Evolutionary conservation across 2,329 filamentous ascomycete species (phyloP), one percentile per base, ranked within the genome.

Genomic region (Stachybotrys elegans): DNA sequence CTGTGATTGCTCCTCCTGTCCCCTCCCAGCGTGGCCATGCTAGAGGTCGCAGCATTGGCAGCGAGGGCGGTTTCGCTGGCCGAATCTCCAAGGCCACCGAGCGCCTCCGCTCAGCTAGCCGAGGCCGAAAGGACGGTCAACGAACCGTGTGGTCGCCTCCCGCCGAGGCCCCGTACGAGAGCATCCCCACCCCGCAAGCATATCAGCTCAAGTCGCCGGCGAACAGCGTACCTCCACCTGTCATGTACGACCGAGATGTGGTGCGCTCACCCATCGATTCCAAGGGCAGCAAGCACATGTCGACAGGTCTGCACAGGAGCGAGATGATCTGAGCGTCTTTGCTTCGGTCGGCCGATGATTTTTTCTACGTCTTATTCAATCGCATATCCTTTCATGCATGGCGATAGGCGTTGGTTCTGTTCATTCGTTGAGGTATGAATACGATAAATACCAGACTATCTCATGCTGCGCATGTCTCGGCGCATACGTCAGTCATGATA

Each of bases 261-360:
- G 40, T 65, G 42, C 60, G 63, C 19, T 62, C 62, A 7, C 62
- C 65, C 1, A 48, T 58, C 23, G 61, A 66, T 27, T 47, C 51
- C 6, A 34, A 34, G 6, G 52, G 49, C 39, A 61, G 54, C 54
- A 67, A 69, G 36, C 65, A 68, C 44, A 64, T 70, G 37, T 68
- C 71, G 22, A 80, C 74, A 12, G 77, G 77, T 1, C 59, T 80
- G 27, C 68, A 76, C 51, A 65, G 64, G 43, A 76, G 68, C 57
- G 76, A 80, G 61, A 74, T 81, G 73, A 74, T 81, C 51, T 81
- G n/a, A n/a, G n/a, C n/a, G n/a, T n/a, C n/a, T n/a, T n/a, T n/a
- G n/a, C n/a, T n/a, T n/a, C n/a, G n/a, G n/a, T n/a, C n/a, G n/a
- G n/a, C n/a, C n/a, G n/a, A n/a, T n/a, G n/a, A n/a, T n/a, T n/a